phyloP scores from a whole-genome alignment of 2,329 filamentous ascomycete species.

The Coniochaeta sp. region DNA sequence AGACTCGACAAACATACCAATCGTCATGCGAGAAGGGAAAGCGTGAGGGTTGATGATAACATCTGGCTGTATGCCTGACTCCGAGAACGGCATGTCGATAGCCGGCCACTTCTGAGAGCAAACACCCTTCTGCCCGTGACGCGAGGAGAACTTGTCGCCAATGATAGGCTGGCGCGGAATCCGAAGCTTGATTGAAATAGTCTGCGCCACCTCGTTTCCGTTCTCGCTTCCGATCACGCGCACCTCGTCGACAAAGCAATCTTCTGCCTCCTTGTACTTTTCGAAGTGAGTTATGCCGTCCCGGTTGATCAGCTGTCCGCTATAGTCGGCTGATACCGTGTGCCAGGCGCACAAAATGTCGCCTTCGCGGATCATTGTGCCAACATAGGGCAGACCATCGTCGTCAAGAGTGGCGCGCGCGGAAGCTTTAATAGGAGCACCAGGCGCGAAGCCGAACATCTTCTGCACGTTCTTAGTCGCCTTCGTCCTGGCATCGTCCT shows the following conservation, averaged over 20 bases:
- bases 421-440: conserved; percentile 61
- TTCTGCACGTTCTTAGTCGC: conserved; percentile 65
- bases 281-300: conserved; percentile 82
- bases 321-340: conserved; percentile 73
- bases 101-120: conserved; percentile 92
- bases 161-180: conserved; percentile 87
- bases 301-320: conserved; percentile 72
- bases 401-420: conserved; percentile 70
- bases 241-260: conserved; percentile 86
- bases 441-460: conserved; percentile 85
- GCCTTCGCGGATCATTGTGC: conserved; percentile 68
- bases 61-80: conserved; percentile 93
- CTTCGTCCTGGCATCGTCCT: conserved; percentile 65
- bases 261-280: conserved; percentile 90
- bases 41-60: conserved; percentile 99
- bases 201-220: conserved; percentile 76
- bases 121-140: conserved; percentile 97
- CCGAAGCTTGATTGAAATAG: conserved; percentile 86
- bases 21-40: conserved; percentile 99
- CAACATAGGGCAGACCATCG: conserved; percentile 79
- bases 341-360: conserved; percentile 87
- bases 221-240: conserved; percentile 81
- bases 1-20: conserved; percentile 98
- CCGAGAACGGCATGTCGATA: conserved; percentile 91
- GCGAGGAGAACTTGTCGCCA: conserved; percentile 97